phyloP scores from a whole-genome alignment of 2,329 filamentous ascomycete species.

The Colletotrichum brevisporum region DNA sequence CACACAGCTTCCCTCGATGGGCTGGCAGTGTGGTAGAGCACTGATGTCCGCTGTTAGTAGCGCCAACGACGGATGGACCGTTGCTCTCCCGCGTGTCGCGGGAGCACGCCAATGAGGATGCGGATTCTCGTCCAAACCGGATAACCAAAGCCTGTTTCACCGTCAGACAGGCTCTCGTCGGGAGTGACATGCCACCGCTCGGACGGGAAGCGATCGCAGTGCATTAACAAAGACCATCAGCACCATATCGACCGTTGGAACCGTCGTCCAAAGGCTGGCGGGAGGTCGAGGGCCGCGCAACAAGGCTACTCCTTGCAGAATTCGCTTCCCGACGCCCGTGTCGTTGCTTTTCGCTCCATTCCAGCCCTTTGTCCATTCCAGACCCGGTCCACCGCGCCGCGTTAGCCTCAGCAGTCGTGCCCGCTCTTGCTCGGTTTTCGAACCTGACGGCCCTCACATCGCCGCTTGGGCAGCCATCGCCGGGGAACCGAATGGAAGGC shows the following conservation, averaged over 20 bases:
- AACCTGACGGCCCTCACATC: constrained; percentile 38
- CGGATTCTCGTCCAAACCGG: constrained; percentile 16
- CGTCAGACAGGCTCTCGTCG: constrained; percentile 16
- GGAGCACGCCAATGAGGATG: constrained; percentile 26
- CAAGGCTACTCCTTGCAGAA: constrained; percentile 38
- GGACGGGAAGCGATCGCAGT: constrained; percentile 5
- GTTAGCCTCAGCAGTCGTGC: constrained; percentile 17
- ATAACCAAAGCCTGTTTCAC: constrained; percentile 37
- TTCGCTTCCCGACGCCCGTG: constrained; percentile 14
- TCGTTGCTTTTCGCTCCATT: constrained; percentile 35
- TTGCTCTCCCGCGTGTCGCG: constrained; percentile 23
- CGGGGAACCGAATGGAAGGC: constrained; percentile 10
- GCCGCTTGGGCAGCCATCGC: constrained; percentile 40
- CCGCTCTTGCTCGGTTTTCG: constrained; percentile 28
- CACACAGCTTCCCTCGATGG: background rate
- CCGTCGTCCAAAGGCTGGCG: constrained; percentile 5
- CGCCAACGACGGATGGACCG: constrained; percentile 14
- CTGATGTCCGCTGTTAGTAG: constrained; percentile 33
- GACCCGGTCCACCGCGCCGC: constrained; percentile 29
- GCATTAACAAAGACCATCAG: constrained; percentile 31
- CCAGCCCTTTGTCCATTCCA: constrained; percentile 30
- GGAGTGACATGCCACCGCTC: background rate
- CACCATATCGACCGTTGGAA: constrained; percentile 16
- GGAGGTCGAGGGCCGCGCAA: constrained; percentile 18
- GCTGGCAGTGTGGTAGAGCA: constrained; percentile 21